phyloP scores from a whole-genome alignment of 176 grass and related monocot genomes.

The Oryza punctata region DNA sequence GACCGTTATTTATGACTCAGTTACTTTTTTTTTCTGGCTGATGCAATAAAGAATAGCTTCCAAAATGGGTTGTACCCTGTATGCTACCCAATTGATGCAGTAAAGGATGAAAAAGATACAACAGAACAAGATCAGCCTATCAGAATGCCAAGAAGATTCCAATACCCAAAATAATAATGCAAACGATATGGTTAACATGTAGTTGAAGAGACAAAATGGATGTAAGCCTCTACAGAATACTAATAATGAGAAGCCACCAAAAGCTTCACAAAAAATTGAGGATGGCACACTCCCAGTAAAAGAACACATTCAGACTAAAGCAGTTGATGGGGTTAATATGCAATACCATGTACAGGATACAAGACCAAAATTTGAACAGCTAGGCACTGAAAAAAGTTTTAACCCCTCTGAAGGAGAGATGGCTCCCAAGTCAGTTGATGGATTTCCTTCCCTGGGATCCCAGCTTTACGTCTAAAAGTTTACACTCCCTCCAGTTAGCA shows the following conservation, averaged over 20 bases:
- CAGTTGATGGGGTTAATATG: neutral
- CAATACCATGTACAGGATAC: neutral
- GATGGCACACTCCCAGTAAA: conserved; percentile 3
- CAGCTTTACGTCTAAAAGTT: neutral
- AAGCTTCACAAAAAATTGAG: conserved; percentile 5
- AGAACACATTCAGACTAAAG: neutral
- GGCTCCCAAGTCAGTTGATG: neutral
- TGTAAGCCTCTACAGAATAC: neutral
- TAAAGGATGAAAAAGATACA: neutral
- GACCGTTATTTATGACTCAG: neutral
- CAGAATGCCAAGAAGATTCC: neutral
- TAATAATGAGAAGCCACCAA: neutral
- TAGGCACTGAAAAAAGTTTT: neutral
- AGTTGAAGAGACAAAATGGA: neutral
- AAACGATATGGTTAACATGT: neutral
- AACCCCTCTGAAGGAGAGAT: neutral
- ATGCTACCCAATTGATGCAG: conserved; percentile 1
- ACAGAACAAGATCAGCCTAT: neutral
- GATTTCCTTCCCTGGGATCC: neutral
- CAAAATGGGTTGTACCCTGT: neutral
- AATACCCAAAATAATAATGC: conserved; percentile 14
- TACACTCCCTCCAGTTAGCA: neutral
- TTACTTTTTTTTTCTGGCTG: neutral
- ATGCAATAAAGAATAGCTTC: neutral
- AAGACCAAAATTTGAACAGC: neutral